Evolutionary conservation across 257 asterid species (phyloP).

Genomic region (Parsonsia alboflavescens): DNA sequence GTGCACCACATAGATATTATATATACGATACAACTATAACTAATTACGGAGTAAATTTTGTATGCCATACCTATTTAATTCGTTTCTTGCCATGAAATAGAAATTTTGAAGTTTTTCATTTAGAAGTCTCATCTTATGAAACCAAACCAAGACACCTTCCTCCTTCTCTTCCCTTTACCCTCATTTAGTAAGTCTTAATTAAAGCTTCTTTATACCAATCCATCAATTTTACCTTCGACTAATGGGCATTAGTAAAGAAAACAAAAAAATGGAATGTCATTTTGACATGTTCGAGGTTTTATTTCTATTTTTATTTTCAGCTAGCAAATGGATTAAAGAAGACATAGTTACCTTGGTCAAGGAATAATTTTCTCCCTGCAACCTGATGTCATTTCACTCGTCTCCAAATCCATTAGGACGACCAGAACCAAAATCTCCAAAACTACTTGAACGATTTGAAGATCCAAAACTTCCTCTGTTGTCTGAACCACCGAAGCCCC

Average conservation of each 20-base stretch:
- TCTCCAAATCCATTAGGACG: constrained; percentile 36
- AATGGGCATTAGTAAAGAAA: too few species aligned
- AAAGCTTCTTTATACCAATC: too few species aligned
- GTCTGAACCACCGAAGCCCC: constrained; percentile 42
- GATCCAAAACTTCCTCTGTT: constrained; percentile 37
- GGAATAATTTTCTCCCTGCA: not conserved
- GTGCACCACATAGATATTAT: not conserved
- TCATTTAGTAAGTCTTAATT: too few species aligned
- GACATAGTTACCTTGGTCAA: not conserved
- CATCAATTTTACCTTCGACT: too few species aligned
- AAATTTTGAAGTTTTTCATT: too few species aligned
- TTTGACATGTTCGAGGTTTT: not conserved
- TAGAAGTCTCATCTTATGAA: too few species aligned
- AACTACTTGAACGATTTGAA: constrained; percentile 41
- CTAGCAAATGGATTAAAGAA: not conserved
- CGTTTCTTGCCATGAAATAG: too few species aligned
- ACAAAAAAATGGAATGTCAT: not conserved
- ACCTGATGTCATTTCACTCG: not conserved
- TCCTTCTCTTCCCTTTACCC: too few species aligned
- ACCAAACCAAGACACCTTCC: too few species aligned
- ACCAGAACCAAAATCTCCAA: constrained; percentile 48
- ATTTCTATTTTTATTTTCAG: not conserved
- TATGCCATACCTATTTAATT: too few species aligned
- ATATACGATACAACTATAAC: too few species aligned
- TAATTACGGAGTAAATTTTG: too few species aligned